phyloP scores from a whole-genome alignment of 805 yeast species.

The Kregervanrija delftensis region DNA sequence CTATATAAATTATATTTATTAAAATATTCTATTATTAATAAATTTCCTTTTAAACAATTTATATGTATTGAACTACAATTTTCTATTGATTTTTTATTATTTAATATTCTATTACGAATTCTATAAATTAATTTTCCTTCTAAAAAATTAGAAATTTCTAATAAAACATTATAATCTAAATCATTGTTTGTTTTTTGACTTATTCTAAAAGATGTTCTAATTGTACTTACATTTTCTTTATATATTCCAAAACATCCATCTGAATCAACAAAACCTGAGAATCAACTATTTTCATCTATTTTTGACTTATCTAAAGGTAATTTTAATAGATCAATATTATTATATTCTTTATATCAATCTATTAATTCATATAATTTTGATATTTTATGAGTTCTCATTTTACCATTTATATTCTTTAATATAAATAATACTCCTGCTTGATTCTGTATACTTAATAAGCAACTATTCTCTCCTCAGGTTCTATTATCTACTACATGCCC shows the following conservation, averaged over 20 bases:
- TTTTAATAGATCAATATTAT: not conserved
- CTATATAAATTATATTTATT: slow-evolving; percentile 1
- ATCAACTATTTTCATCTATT: too few relatives aligned
- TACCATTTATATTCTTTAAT: slow-evolving; percentile 3
- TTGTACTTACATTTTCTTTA: not conserved
- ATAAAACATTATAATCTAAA: not conserved
- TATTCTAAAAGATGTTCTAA: not conserved
- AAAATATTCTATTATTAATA: slow-evolving; percentile 1
- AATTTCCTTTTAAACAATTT: not conserved
- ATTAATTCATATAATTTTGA: not conserved
- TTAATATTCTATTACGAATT: not conserved
- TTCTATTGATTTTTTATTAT: not conserved
- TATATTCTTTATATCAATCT: not conserved
- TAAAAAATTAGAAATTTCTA: too few relatives aligned
- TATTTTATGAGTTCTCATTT: not conserved
- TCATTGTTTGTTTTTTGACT: not conserved
- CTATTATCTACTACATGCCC: not conserved
- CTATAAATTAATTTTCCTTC: too few relatives aligned
- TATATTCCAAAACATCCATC: not conserved
- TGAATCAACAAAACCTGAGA: slow-evolving; percentile 2
- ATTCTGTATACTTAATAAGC: not conserved
- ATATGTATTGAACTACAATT: not conserved
- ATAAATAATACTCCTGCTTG: not conserved
- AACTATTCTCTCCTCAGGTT: not conserved
- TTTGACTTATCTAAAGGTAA: not conserved